Evolutionary conservation across 768 basidiomycete genomes (phyloP), one percentile per base, ranked within the genome.

Genomic region (Mycena alexandri): DNA sequence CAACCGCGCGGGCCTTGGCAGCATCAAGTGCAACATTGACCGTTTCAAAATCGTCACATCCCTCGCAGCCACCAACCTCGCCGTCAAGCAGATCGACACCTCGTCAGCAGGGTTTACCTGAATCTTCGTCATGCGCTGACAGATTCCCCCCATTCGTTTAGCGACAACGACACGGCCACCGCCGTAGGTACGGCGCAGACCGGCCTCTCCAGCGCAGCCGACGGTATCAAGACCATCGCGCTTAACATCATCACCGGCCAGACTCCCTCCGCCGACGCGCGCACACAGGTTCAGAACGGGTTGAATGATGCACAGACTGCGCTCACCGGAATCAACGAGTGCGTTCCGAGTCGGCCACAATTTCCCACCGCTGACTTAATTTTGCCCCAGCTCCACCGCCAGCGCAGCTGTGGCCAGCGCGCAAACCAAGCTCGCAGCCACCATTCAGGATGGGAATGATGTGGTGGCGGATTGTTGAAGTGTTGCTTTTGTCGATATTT

Each of bases 31-130:
- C 65, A 75, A 76, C 55, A 62, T 72, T n/a, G 73, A 75, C 42
- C 75, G 75, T 25, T 60, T 74, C 22, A 70, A 74, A 34, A 75
- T 72, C 29, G 75, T 77, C 33, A 55, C 65, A 13, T 60, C 63
- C 21, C 75, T 77, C 25, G 72, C 71, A 3, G 60, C 58, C 25
- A 73, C 76, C 16, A 69, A 63, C 34, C 43, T 44, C n/a, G 74
- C 75, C 16, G 71, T 76, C n/a, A 57, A 68, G 33, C 69, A 67
- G 22, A 67, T 78, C 34, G 50, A 68, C 59, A 62, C 56, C 29
- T 60, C 56, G 71, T 71, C 5, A 38, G 38, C 14, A 36, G 34
- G 5, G 34, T 12, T 36, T n/a, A n/a, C n/a, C n/a, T n/a, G n/a
- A n/a, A n/a, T n/a, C n/a, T n/a, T n/a, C n/a, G n/a, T n/a, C n/a